Evolutionary conservation across 371 early-diverging fungal species (phyloP).

Genomic region (Rhizopus microsporus): DNA sequence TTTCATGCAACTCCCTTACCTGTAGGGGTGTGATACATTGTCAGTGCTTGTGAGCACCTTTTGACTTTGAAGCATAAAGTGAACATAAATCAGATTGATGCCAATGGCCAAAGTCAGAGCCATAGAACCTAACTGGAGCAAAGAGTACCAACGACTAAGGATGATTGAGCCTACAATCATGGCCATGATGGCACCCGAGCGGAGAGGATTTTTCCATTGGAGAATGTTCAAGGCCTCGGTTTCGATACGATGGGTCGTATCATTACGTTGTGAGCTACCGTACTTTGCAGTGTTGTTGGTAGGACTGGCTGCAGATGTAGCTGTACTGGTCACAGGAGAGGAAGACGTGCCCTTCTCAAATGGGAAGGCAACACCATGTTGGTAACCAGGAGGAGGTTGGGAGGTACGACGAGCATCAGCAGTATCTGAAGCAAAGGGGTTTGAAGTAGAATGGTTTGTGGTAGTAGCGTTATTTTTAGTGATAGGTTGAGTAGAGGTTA

Average conservation of each 20-base stretch:
- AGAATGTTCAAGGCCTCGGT: constrained; percentile 27
- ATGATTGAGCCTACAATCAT: constrained; percentile 29
- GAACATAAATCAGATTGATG: constrained; percentile 46
- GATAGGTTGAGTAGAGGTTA: too few species aligned
- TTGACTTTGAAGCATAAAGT: constrained; percentile 36
- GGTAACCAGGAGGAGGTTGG: constrained; percentile 1
- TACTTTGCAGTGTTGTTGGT: background rate
- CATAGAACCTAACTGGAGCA: constrained; percentile 38
- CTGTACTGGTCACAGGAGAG: background rate
- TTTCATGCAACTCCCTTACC: constrained; percentile 19
- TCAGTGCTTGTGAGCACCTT: constrained; percentile 30
- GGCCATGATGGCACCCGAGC: constrained; percentile 33
- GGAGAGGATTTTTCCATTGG: constrained; percentile 43
- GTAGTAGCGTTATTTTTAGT: background rate
- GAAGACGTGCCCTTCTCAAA: background rate
- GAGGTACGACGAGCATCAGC: background rate
- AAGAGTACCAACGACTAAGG: constrained; percentile 41
- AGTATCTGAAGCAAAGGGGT: background rate
- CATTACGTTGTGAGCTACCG: constrained; percentile 25
- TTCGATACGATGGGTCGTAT: constrained; percentile 42
- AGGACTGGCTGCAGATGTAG: background rate
- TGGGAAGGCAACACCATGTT: background rate
- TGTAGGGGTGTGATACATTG: constrained; percentile 33
- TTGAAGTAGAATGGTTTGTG: background rate
- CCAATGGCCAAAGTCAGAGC: constrained; percentile 37